phyloP scores from a whole-genome alignment of 1,284 basidiomycete genomes.

The Tilletia horrida region DNA sequence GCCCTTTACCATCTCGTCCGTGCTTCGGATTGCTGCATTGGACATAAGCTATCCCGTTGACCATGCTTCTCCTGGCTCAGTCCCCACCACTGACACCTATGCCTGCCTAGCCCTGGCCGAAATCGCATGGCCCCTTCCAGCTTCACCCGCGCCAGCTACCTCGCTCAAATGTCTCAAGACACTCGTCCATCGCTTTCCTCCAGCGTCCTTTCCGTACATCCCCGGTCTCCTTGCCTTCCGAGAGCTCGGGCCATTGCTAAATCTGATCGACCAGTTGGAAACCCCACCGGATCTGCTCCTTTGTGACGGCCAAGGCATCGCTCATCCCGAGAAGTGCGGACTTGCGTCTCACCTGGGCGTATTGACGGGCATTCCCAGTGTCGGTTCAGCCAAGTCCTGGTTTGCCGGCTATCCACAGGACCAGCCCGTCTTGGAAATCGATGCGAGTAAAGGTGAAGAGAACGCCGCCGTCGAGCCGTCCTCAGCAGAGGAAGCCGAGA shows the following conservation, averaged over 20 bases:
- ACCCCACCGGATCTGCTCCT: neutral
- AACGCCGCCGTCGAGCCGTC: no score
- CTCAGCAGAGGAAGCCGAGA: neutral
- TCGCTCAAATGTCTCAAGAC: neutral
- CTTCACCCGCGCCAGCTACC: neutral
- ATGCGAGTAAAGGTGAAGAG: neutral
- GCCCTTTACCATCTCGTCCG: neutral
- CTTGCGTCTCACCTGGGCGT: slow-evolving; percentile 10
- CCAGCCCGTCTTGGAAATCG: neutral
- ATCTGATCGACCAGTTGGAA: neutral
- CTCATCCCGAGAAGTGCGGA: slow-evolving; percentile 2
- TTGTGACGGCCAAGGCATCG: slow-evolving; percentile 7
- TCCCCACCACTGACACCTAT: neutral
- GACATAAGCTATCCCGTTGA: slow-evolving; percentile 13
- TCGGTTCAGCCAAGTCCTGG: slow-evolving; percentile 11
- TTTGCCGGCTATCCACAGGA: neutral
- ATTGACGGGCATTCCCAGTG: neutral
- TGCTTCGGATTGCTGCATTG: neutral
- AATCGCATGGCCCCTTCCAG: slow-evolving; percentile 1
- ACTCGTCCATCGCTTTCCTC: neutral
- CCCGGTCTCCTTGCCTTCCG: slow-evolving; percentile 14
- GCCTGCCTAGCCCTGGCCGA: slow-evolving; percentile 7
- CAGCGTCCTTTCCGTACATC: slow-evolving; percentile 6
- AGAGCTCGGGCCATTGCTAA: neutral
- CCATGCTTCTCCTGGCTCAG: neutral